These are phyloP conservation scores for Fusarium sp. DNA, from an alignment of 2,329 filamentous ascomycete genomes.

Conservation along the genomic window DNA sequence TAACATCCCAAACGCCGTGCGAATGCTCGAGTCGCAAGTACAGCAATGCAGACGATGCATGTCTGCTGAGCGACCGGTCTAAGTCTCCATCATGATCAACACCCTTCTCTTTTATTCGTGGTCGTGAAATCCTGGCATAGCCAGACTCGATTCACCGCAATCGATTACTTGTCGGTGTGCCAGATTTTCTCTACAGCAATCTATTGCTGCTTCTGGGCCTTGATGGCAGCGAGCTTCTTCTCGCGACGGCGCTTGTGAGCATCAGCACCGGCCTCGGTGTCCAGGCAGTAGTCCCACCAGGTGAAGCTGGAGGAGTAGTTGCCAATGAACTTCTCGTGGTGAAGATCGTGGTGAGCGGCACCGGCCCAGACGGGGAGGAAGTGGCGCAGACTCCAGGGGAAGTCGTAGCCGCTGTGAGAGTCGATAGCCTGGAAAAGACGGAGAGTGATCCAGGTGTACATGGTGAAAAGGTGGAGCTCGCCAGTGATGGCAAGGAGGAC, in stretches of 20 bases:
- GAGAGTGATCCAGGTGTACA: slow-evolving; percentile 95
- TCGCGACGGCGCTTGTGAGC: slow-evolving; percentile 86
- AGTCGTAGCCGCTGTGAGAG: slow-evolving; percentile 97
- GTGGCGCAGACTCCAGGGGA: slow-evolving; percentile 96
- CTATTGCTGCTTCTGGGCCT: slow-evolving; percentile 75
- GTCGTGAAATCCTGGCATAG: slow-evolving; percentile 14
- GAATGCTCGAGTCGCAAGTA: slow-evolving; percentile 42
- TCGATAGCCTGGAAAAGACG: slow-evolving; percentile 98
- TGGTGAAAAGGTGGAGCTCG: slow-evolving; percentile 93
- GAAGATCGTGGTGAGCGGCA: slow-evolving; percentile 93
- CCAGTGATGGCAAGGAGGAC: slow-evolving; percentile 84
- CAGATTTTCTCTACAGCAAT: slow-evolving; percentile 9
- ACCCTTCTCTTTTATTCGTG: slow-evolving; percentile 11
- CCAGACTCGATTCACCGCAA: slow-evolving; percentile 42
- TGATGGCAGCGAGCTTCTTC: slow-evolving; percentile 74
- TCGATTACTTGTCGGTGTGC: slow-evolving; percentile 25
- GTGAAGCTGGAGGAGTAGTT: slow-evolving; percentile 98
- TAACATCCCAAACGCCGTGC: slow-evolving; percentile 48
- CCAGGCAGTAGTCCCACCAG: slow-evolving; percentile 96
- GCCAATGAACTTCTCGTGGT: slow-evolving; percentile 98
- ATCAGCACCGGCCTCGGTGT: slow-evolving; percentile 92
- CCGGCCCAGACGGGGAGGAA: slow-evolving; percentile 98
- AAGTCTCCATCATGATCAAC: slow-evolving; percentile 42
- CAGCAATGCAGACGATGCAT: slow-evolving; percentile 35
- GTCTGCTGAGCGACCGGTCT: slow-evolving; percentile 36